Base-by-base conservation (phyloP, 306 rosid species). In the Inga laurina region DNA sequence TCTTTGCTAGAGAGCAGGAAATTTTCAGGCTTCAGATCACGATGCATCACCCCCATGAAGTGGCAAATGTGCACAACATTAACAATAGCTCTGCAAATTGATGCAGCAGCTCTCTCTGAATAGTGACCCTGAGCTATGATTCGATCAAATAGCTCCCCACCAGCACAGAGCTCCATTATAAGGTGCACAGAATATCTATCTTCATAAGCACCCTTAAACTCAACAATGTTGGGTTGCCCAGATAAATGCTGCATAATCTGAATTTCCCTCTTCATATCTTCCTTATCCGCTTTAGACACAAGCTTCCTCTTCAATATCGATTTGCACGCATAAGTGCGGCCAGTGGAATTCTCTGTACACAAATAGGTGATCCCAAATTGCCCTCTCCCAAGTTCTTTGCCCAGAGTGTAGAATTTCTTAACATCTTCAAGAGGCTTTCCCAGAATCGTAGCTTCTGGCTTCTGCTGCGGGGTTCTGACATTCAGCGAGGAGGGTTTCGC, bases 21-120 rank as follows among this genome's bases (percentile, higher is more conserved):
- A 87, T 94, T 94, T 85, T 94, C 97, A 0, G 98, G 98, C 93
- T 94, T 94, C 41, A 94, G 90, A 89, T 94, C 98, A 1, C 98
- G 96, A 73, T 94, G 98, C 90, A 94, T 57, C 22, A 94, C 97
- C 14, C 97, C 98, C 98, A 94, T 94, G 68, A 94, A 87, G 64
- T 92, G 96, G 57, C 97, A 94, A 75, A 93, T 90, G 48, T 94
- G 97, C 22, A 94, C 97, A 81, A 91, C 97, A 79, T 93, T 94
- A 7, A 90, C 97, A 74, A 93, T 87, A 72, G 89, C 88, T 48
- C 97, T 80, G 76, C 94, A 91, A 77, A 93, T 83, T 0, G 86
- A 86, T 0, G 97, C 92, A 1, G 98, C 98, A 37, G 94, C 97
- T 49, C 92, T 85, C 90, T 95, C 98, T 0, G 98, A 95, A 70